Conservation (phyloP, 305 asterid species). For the Fraxinus xanthoxyloides region DNA sequence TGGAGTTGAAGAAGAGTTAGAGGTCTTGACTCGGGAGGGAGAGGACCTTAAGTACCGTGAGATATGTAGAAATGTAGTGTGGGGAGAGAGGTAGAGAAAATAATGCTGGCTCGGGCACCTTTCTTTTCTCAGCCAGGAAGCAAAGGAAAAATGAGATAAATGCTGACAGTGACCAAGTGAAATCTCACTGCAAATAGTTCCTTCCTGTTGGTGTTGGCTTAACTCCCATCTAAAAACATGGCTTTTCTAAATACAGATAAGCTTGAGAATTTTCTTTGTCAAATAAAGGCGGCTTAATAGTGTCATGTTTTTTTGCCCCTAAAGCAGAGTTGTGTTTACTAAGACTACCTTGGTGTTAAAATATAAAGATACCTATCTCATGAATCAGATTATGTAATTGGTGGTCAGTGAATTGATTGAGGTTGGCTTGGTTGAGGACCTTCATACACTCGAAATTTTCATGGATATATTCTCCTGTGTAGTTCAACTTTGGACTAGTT, state of each 20-base stretch:
- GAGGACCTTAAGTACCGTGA: neutral
- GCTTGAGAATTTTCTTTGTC: neutral
- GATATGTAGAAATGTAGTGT: neutral
- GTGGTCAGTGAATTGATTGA: neutral
- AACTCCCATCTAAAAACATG: neutral
- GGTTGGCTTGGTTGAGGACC: neutral
- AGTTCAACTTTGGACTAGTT: neutral
- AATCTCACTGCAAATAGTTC: neutral
- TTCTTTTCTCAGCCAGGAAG: neutral
- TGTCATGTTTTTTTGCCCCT: neutral
- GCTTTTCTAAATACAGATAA: neutral
- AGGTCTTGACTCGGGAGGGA: neutral
- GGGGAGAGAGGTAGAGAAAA: neutral
- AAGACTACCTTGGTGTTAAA: neutral
- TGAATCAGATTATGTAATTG: neutral
- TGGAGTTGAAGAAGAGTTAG: neutral
- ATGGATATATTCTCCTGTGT: neutral
- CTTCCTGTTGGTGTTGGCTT: neutral
- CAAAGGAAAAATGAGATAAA: neutral
- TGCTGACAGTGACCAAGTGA: neutral
- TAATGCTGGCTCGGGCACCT: neutral
- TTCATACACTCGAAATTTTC: neutral
- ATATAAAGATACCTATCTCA: neutral
- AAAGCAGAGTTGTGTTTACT: neutral
- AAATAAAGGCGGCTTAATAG: neutral